These are phyloP conservation scores for Coprinopsis sp. DNA, from an alignment of 768 basidiomycete genomes.

Conservation along the genomic window DNA sequence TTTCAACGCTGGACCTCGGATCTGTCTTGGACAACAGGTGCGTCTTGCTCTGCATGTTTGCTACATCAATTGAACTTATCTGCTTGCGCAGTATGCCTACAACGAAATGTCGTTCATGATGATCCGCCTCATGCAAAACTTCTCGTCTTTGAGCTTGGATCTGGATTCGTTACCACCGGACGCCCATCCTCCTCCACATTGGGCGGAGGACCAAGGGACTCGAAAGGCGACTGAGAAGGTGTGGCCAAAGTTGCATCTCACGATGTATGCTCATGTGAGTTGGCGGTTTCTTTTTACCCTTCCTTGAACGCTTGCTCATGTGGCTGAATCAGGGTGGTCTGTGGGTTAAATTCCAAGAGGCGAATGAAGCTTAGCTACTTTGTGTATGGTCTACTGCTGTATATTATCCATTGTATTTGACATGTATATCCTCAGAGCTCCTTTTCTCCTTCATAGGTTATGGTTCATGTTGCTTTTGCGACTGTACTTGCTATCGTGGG, in stretches of 20 bases:
- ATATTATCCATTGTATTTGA: too few relatives aligned
- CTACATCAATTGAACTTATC: not conserved
- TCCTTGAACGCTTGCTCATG: too few relatives aligned
- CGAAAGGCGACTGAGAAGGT: constrained; percentile 29
- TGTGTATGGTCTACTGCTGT: too few relatives aligned
- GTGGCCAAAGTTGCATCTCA: constrained; percentile 30
- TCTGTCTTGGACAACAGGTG: constrained; percentile 39
- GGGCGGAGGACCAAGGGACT: constrained; percentile 12
- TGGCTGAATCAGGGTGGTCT: too few relatives aligned
- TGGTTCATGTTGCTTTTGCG: too few relatives aligned
- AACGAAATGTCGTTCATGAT: constrained; percentile 53
- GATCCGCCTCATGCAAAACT: constrained; percentile 46
- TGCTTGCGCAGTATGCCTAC: constrained; percentile 41
- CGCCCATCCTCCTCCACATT: constrained; percentile 25
- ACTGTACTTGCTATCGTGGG: too few relatives aligned
- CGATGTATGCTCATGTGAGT: constrained; percentile 36
- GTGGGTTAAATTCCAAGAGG: too few relatives aligned
- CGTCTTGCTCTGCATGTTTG: not conserved
- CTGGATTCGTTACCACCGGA: constrained; percentile 29
- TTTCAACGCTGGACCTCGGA: constrained; percentile 36
- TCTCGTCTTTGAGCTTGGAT: constrained; percentile 38
- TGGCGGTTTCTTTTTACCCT: too few relatives aligned
- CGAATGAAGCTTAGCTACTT: too few relatives aligned
- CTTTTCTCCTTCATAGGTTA: too few relatives aligned
- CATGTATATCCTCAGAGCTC: too few relatives aligned